Conservation (phyloP, 768 basidiomycete genomes). For the Termitomyces titanicus region DNA sequence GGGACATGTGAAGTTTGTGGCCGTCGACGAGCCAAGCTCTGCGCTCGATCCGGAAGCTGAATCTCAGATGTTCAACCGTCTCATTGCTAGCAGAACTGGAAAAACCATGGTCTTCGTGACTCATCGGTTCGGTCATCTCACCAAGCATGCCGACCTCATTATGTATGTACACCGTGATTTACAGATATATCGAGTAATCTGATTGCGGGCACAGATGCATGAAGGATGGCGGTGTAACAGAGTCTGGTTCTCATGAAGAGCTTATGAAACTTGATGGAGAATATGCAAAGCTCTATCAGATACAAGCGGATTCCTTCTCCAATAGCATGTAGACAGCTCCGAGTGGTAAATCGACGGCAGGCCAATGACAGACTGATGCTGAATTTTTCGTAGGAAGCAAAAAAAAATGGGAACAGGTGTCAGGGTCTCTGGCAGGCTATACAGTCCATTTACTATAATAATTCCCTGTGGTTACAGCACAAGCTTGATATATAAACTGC, state of each 20-base stretch:
- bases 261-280: slow-evolving; percentile 28
- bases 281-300: slow-evolving; percentile 30
- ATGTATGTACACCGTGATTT: slow-evolving; percentile 20
- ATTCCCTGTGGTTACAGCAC: too few species aligned
- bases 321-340: neutral
- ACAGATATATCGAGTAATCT: neutral
- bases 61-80: slow-evolving; percentile 29
- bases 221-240: slow-evolving; percentile 31
- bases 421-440: too few species aligned
- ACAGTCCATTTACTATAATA: too few species aligned
- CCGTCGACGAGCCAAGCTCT: slow-evolving; percentile 48
- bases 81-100: slow-evolving; percentile 26
- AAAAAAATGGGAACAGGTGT: too few species aligned
- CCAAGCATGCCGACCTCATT: slow-evolving; percentile 33
- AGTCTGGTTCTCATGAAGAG: slow-evolving; percentile 30
- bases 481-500: too few species aligned
- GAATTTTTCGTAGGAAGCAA: too few species aligned
- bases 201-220: slow-evolving; percentile 24
- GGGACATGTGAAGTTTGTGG: slow-evolving; percentile 30
- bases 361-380: too few species aligned
- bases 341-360: neutral
- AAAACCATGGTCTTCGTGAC: slow-evolving; percentile 39
- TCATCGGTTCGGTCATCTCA: slow-evolving; percentile 34
- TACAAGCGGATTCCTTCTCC: slow-evolving; percentile 32
- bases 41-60: slow-evolving; percentile 44